These are phyloP conservation scores for Talaromyces trachyspermus DNA, from an alignment of 495 filamentous ascomycete genomes.

Conservation along the genomic window DNA sequence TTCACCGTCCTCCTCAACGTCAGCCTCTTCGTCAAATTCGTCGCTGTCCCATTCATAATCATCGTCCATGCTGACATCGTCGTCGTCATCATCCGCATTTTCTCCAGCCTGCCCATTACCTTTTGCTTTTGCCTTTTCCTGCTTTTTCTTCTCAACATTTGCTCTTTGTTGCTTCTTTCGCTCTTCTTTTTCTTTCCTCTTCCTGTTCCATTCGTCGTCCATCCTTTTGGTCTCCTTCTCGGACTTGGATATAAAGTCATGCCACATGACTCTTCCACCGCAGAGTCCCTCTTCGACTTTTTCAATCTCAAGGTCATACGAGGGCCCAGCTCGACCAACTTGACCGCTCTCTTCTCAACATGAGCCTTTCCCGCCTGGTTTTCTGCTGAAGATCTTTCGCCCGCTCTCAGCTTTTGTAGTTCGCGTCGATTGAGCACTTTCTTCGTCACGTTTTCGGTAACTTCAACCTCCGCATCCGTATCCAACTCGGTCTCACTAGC, in stretches of 20 bases:
- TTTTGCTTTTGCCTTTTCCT: slow-evolving; percentile 45
- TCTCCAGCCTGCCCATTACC: slow-evolving; percentile 35
- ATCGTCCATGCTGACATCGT: slow-evolving; percentile 48
- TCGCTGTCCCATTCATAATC: slow-evolving; percentile 56
- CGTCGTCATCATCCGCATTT: slow-evolving; percentile 51
- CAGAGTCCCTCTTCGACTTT: slow-evolving; percentile 97
- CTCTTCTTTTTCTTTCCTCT: slow-evolving; percentile 71
- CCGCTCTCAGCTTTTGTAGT: slow-evolving; percentile 45
- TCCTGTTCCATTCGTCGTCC: slow-evolving; percentile 72
- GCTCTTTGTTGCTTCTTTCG: slow-evolving; percentile 74
- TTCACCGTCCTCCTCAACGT: slow-evolving; percentile 46
- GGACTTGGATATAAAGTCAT: slow-evolving; percentile 83
- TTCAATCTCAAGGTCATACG: slow-evolving; percentile 82
- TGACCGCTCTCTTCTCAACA: slow-evolving; percentile 80
- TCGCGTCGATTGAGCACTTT: slow-evolving; percentile 61
- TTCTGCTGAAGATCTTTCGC: slow-evolving; percentile 29
- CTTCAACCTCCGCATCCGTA: slow-evolving; percentile 92
- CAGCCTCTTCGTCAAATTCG: slow-evolving; percentile 49
- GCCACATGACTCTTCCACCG: slow-evolving; percentile 91
- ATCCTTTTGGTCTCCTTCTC: slow-evolving; percentile 65
- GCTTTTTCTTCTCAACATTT: slow-evolving; percentile 79
- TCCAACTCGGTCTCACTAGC: slow-evolving; percentile 89
- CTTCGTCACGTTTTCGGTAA: slow-evolving; percentile 64
- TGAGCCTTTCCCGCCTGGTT: slow-evolving; percentile 25
- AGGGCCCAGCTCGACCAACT: slow-evolving; percentile 85